A percentile compares a stretch with the other conserved stretches of the same genome.
Conservation (phyloP, 441 rosid species). For the Populus tomentosa region DNA sequence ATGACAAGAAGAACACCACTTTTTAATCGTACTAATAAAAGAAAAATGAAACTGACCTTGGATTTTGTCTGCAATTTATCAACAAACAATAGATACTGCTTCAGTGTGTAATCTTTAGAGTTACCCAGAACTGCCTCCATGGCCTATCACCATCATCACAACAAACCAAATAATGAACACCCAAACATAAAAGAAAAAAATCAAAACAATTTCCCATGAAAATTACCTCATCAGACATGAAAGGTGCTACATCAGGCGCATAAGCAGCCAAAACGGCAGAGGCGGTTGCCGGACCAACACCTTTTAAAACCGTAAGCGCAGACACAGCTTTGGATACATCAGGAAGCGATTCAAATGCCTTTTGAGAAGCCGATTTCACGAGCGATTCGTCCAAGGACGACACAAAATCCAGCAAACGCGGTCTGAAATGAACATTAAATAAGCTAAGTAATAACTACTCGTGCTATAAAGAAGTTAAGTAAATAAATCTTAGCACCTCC, state of each 20-base stretch:
- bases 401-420: conserved; percentile 66
- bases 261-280: conserved; percentile 87
- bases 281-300: conserved; percentile 90
- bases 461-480: neutral
- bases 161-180: neutral
- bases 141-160: conserved; percentile 41
- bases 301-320: conserved; percentile 75
- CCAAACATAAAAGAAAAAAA: neutral
- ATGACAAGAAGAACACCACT: neutral
- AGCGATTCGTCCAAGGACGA: conserved; percentile 62
- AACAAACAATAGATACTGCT: conserved; percentile 54
- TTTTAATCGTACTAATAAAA: neutral
- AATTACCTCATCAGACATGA: conserved; percentile 86
- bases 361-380: conserved; percentile 66
- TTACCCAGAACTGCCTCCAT: conserved; percentile 65
- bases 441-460: neutral
- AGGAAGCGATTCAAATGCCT: conserved; percentile 73
- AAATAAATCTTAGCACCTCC: conserved; percentile 43
- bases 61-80: conserved; percentile 58
- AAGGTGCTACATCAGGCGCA: conserved; percentile 73
- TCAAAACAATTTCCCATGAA: neutral
- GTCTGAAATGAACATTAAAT: conserved; percentile 33
- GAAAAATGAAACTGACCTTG: conserved; percentile 35
- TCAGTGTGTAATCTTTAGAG: conserved; percentile 70
- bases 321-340: conserved; percentile 61